Base-by-base conservation (phyloP, 116 monocot genomes). In the Phalaenopsis hybrid region DNA sequence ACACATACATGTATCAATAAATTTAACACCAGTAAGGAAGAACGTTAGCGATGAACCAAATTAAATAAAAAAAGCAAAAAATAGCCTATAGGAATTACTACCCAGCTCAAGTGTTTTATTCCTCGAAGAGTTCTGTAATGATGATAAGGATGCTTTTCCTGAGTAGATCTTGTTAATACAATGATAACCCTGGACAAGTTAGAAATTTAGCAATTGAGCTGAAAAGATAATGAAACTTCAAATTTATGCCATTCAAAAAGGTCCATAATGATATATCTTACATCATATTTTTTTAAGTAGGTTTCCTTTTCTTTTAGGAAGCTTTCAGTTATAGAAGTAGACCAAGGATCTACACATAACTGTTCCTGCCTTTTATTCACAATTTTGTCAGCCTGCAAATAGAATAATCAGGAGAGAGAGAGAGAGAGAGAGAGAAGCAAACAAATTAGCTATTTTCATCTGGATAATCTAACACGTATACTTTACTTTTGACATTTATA, bases 31-130 rank as follows among this genome's bases (percentile, higher is more conserved):
- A n/a, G 21, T n/a, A 46, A 75, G 13, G 10, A 4, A 51, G 21
- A 77, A 52, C 9, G 18, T 75, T 4, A 75, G 6, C n/a, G 31
- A 77, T 51, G 31, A 5, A 8, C 21, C 44, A 80, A 21, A 41
- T 45, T 31, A 34, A 68, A 31, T 65, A 46, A 51, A 79, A 28
- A 2, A 43, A 34, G 28, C 9, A 78, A 46, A 28, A 59, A 6
- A 5, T 46, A 81, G 2, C 4, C 28, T 43, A 25, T 7, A 75
- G 51, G 51, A 18, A 80, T 45, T 15, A 76, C 77, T 86, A 96
- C 96, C 96, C 79, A 96, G 77, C 69, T 94, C 92, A 79, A 96
- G 80, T 48, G 92, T 63, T 83, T 94, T 94, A 82, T 96, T 96
- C 81, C 92, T 84, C 78, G 92, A 96, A 80, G 80, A 86, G 57